These are phyloP conservation scores for Pachysandra terminalis DNA, from an alignment of 164 flowering plant species.

Conservation along the genomic window DNA sequence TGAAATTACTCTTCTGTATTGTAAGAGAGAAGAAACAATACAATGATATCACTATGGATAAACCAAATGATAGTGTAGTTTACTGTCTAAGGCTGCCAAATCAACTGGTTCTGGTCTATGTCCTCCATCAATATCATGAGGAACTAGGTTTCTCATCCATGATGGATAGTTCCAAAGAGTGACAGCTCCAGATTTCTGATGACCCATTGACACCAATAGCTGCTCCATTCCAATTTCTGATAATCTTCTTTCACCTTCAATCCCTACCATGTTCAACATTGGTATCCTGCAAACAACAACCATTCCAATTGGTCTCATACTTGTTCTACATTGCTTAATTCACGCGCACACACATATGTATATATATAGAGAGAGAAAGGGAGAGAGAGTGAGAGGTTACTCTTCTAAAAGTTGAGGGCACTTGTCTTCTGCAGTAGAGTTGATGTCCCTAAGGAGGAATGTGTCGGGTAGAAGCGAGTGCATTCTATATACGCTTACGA, in stretches of 20 bases:
- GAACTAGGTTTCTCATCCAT: constrained; percentile 49
- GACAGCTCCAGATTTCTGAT: constrained; percentile 46
- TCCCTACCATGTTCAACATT: constrained; percentile 37
- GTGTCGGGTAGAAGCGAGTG: constrained; percentile 45
- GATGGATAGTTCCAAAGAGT: constrained; percentile 47
- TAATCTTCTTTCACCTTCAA: constrained; percentile 35
- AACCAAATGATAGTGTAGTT: not conserved
- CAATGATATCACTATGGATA: not conserved
- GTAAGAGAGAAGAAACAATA: not conserved
- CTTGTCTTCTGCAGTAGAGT: constrained; percentile 14
- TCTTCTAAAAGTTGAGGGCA: constrained; percentile 27
- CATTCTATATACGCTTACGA: constrained; percentile 47
- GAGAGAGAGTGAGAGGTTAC: constrained; percentile 17
- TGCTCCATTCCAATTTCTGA: constrained; percentile 37
- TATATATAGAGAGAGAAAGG: not conserved
- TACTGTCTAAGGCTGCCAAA: constrained; percentile 52
- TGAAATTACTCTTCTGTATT: not conserved
- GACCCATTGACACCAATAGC: constrained; percentile 52
- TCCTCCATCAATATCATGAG: constrained; percentile 44
- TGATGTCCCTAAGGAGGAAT: constrained; percentile 29
- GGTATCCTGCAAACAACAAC: constrained; percentile 23
- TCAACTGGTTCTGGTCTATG: constrained; percentile 43
- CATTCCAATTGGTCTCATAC: not conserved
- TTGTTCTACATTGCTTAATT: not conserved
- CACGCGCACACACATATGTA: not conserved